Evolutionary conservation across 148 eudicot species (phyloP), one percentile per base, ranked within the genome.

Genomic region (Nepenthes gracilis): DNA sequence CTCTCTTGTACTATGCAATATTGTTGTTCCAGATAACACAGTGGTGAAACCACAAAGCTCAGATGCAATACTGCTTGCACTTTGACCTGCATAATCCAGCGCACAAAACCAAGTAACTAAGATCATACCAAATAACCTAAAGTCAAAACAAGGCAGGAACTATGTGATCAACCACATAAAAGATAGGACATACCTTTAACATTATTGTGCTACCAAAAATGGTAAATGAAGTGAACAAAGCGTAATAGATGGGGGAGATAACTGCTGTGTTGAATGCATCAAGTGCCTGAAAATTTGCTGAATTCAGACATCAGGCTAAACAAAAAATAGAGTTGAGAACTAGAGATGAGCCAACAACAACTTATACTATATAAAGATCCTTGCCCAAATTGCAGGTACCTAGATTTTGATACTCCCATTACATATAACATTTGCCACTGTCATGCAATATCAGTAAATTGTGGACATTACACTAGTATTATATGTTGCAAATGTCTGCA

Each of bases 141-240:
- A 9, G 9, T 15, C 2, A 62, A 7, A 54, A 9, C 10, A 51
- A n/a, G n/a, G 55, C 1, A 55, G 36, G 7, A 35, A 36, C 36
- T 32, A 36, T 35, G 13, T 49, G 51, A 7, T 43, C 35, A 14
- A 43, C 12, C 32, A 12, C 12, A 11, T 58, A 23, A 38, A 35
- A 50, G 38, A 36, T 52, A 62, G 62, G 55, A 37, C 69, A 57
- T 63, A 78, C 81, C 81, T 74, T 52, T 67, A 78, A 78, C 81
- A 78, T 78, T 47, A 78, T 78, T 43, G 81, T 78, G 67, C 81
- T 78, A 61, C 78, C 81, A 60, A 78, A 68, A 63, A 78, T 78
- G 5, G 81, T 78, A 61, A 78, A 78, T 56, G 81, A 64, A 33
- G 81, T 78, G 66, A 78, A 78, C 43, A 74, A 57, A 32, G 81